Percentiles rank a stretch among this genome's conserved stretches.
phyloP scores from a whole-genome alignment of 164 flowering plant genomes.

The Piper longum region DNA sequence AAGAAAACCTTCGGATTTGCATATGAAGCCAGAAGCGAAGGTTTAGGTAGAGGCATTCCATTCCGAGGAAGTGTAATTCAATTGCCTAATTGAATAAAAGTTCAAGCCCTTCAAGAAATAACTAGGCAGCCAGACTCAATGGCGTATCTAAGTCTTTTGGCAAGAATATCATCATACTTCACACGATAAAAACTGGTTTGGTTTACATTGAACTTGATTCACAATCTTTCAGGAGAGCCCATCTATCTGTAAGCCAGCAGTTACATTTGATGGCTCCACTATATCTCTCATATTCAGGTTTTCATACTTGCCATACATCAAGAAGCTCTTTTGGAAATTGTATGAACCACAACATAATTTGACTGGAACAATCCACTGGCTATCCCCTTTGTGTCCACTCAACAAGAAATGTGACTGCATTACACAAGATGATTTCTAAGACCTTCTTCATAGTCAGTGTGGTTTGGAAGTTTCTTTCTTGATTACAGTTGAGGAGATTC shows the following conservation, averaged over 20 bases:
- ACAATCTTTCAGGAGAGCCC: slow-evolving; percentile 11
- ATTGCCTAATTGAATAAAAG: not conserved
- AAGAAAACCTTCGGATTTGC: not conserved
- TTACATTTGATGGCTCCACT: slow-evolving; percentile 15
- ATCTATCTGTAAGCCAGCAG: slow-evolving; percentile 1
- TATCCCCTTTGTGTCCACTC: slow-evolving; percentile 64
- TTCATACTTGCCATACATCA: slow-evolving; percentile 37
- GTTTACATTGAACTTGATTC: slow-evolving; percentile 83
- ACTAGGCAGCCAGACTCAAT: slow-evolving; percentile 32
- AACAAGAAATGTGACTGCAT: slow-evolving; percentile 77
- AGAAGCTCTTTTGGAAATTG: slow-evolving; percentile 42
- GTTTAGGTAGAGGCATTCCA: slow-evolving; percentile 1
- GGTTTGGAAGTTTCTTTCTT: too few species aligned
- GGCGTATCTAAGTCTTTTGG: slow-evolving; percentile 61
- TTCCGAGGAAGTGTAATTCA: not conserved
- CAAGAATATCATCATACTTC: slow-evolving; percentile 79
- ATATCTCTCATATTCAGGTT: slow-evolving; percentile 30
- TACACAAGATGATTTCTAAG: slow-evolving; percentile 2
- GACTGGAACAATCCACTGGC: slow-evolving; percentile 92
- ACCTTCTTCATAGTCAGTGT: too few species aligned
- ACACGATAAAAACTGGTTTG: slow-evolving; percentile 93
- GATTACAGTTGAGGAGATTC: too few species aligned
- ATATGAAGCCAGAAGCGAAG: not conserved
- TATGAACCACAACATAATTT: slow-evolving; percentile 78
- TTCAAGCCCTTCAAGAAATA: not conserved